Evolutionary conservation across 129 eudicot genomes (phyloP).

Genomic region (Erigeron canadensis): DNA sequence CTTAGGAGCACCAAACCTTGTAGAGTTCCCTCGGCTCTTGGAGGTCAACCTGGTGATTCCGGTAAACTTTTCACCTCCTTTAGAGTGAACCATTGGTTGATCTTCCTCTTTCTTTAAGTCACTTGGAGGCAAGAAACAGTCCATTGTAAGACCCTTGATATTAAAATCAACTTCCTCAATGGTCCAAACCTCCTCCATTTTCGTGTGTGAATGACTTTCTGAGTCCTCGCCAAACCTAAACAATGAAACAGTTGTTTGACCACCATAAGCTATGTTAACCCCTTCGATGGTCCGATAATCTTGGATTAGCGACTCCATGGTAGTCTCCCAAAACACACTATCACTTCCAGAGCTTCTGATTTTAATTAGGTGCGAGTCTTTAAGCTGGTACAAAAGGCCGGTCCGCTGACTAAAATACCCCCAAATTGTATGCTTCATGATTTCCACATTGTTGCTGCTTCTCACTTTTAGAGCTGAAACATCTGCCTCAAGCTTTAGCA

Average conservation of each 20-base stretch:
- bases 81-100: slow-evolving; percentile 25
- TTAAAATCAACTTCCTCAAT: slow-evolving; percentile 92
- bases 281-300: slow-evolving; percentile 85
- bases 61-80: slow-evolving; percentile 21
- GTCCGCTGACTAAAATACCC: slow-evolving; percentile 86
- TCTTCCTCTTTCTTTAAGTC: slow-evolving; percentile 73
- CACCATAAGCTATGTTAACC: slow-evolving; percentile 74
- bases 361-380: slow-evolving; percentile 74
- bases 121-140: slow-evolving; percentile 77
- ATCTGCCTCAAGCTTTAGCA: slow-evolving; percentile 70
- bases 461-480: slow-evolving; percentile 57
- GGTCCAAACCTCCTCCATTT: slow-evolving; percentile 84
- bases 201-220: slow-evolving; percentile 61
- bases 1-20: slow-evolving; percentile 42
- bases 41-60: slow-evolving; percentile 29
- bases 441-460: slow-evolving; percentile 79
- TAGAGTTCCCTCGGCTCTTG: slow-evolving; percentile 38
- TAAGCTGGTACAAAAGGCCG: slow-evolving; percentile 65
- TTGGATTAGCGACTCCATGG: slow-evolving; percentile 72
- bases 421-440: slow-evolving; percentile 88
- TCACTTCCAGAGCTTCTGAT: slow-evolving; percentile 59
- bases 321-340: slow-evolving; percentile 81
- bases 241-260: slow-evolving; percentile 62
- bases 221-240: slow-evolving; percentile 69
- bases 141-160: slow-evolving; percentile 72